Evolutionary conservation across 352 stramenopile genomes (phyloP).

Genomic region (Phytophthora pluvialis): DNA sequence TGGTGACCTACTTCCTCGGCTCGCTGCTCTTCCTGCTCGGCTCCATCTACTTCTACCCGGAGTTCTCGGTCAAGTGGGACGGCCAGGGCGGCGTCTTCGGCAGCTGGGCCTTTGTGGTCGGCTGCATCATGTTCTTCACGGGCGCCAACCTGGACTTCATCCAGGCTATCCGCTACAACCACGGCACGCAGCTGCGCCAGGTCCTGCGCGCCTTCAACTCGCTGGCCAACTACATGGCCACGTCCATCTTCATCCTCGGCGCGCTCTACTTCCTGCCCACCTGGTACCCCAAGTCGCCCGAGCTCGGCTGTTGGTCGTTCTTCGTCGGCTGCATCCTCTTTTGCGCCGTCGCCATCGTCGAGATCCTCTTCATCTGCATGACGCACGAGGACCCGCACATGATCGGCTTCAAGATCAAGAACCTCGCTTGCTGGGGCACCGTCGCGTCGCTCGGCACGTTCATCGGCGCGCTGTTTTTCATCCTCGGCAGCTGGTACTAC

Average conservation of each 20-base stretch:
- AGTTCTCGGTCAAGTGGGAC: conserved; percentile 67
- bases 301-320: conserved; percentile 80
- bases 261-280: conserved; percentile 82
- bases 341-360: conserved; percentile 58
- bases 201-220: conserved; percentile 67
- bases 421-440: conserved; percentile 62
- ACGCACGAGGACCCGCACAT: conserved; percentile 61
- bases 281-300: conserved; percentile 70
- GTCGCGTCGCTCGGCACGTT: conserved; percentile 61
- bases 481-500: conserved; percentile 84
- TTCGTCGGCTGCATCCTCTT: conserved; percentile 76
- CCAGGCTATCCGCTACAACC: conserved; percentile 67
- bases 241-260: conserved; percentile 77
- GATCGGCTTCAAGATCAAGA: conserved; percentile 58
- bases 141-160: conserved; percentile 80
- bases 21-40: conserved; percentile 77
- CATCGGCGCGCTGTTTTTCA: conserved; percentile 73
- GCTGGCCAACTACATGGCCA: conserved; percentile 70
- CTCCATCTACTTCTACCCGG: conserved; percentile 85
- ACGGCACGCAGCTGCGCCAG: conserved; percentile 52
- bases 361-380: conserved; percentile 70
- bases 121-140: conserved; percentile 71
- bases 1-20: conserved; percentile 63
- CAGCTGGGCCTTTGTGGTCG: conserved; percentile 75
- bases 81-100: conserved; percentile 68